phyloP scores from a whole-genome alignment of 371 early-diverging fungal species.

The Apophysomyces variabilis region DNA sequence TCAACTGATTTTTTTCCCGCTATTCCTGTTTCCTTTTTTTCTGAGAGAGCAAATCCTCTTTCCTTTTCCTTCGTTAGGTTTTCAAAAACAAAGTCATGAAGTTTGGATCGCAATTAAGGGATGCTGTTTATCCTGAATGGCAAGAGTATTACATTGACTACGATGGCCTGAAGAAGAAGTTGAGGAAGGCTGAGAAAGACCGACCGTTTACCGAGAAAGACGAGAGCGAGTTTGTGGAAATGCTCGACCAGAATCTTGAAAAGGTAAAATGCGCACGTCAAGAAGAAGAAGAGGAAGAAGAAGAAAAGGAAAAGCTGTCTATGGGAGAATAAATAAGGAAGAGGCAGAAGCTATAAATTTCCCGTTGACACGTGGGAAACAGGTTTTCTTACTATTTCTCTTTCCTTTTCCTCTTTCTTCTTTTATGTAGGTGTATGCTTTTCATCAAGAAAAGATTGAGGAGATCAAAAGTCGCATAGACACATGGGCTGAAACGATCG shows the following conservation, averaged over 20 bases:
- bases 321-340: no score
- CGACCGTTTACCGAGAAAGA: conserved; percentile 67
- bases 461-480: conserved; percentile 86
- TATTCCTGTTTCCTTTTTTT: neutral
- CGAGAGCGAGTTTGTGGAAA: conserved; percentile 88
- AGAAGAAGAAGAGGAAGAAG: neutral
- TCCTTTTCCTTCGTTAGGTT: neutral
- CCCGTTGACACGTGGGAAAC: neutral
- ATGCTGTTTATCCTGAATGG: conserved; percentile 89
- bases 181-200: conserved; percentile 75
- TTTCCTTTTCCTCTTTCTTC: neutral
- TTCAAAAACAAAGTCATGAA: conserved; percentile 69
- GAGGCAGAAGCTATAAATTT: no score
- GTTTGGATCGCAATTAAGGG: conserved; percentile 89
- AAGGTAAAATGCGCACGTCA: conserved; percentile 59
- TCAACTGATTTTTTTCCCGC: neutral
- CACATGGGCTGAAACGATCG: conserved; percentile 62
- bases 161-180: conserved; percentile 82
- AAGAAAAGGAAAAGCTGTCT: neutral
- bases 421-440: conserved; percentile 73
- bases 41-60: neutral
- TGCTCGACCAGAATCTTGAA: conserved; percentile 89
- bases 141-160: conserved; percentile 91
- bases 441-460: conserved; percentile 88
- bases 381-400: neutral